Conservation (phyloP, 768 basidiomycete genomes). For the Boletus coccyginus region DNA sequence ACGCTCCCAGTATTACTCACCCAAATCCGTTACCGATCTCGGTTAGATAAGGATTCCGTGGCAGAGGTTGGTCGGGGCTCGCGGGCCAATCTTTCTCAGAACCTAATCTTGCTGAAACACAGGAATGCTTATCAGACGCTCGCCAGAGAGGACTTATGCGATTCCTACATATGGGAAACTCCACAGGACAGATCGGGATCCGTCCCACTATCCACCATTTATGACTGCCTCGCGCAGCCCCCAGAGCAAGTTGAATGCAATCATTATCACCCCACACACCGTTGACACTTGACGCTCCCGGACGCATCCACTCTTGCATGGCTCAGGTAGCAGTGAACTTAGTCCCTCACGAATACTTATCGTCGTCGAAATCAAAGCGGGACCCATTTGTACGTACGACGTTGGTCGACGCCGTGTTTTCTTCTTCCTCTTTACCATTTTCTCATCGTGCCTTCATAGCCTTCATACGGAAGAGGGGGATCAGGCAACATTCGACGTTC, state of each 20-base stretch:
- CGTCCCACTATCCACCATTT: constrained; percentile 15
- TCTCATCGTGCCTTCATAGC: constrained; percentile 7
- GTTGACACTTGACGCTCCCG: not conserved
- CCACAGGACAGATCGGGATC: constrained; percentile 3
- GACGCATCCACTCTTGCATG: constrained; percentile 6
- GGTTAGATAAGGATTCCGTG: constrained; percentile 18
- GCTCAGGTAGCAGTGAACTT: constrained; percentile 1
- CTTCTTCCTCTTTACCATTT: not conserved
- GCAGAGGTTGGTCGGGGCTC: constrained; percentile 9
- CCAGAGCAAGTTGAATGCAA: not conserved
- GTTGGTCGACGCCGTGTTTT: not conserved
- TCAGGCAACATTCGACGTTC: constrained; percentile 20
- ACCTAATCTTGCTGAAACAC: not conserved
- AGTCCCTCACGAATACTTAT: not conserved
- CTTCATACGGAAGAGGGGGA: constrained; percentile 22
- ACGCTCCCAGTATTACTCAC: not conserved
- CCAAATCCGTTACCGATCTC: not conserved
- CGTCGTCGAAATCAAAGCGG: constrained; percentile 2
- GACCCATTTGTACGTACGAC: constrained; percentile 15
- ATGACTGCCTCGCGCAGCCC: constrained; percentile 3
- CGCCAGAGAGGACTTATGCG: not conserved
- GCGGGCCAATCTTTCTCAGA: not conserved
- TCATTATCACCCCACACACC: not conserved
- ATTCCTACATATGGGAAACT: not conserved
- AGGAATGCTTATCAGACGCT: constrained; percentile 17